Conservation (phyloP, 495 filamentous ascomycete genomes). For the Astrothelium macrocarpum region DNA sequence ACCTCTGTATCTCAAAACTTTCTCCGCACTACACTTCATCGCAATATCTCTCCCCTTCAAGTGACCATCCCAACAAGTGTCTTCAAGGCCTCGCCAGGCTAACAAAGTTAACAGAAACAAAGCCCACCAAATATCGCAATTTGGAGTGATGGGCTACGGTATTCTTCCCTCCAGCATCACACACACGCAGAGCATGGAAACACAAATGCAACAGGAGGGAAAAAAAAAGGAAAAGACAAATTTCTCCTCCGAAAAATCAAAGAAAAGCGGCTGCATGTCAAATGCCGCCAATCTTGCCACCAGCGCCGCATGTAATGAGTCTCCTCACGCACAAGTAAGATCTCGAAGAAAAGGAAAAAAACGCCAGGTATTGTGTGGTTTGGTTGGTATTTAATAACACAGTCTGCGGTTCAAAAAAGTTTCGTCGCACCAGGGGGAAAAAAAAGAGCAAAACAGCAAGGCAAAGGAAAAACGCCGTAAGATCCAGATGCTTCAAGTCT, state of each 20-base stretch:
- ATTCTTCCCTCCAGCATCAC: neutral
- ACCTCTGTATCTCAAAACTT: neutral
- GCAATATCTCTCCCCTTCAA: neutral
- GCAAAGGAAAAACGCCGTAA: neutral
- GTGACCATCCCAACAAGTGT: neutral
- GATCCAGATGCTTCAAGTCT: neutral
- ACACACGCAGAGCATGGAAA: neutral
- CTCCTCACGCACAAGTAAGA: neutral
- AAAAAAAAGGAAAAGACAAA: slow-evolving; percentile 4
- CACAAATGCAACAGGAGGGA: slow-evolving; percentile 1
- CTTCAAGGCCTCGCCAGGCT: neutral
- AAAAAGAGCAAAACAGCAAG: neutral
- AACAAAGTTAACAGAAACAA: neutral
- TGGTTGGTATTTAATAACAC: neutral
- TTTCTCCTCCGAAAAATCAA: slow-evolving; percentile 14
- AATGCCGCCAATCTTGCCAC: neutral
- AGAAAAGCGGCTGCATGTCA: slow-evolving; percentile 16
- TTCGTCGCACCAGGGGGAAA: neutral
- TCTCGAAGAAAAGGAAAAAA: neutral
- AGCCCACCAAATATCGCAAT: neutral
- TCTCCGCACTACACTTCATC: neutral
- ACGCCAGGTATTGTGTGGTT: neutral
- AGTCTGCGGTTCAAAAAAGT: neutral
- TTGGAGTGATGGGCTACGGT: neutral
- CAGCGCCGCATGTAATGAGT: slow-evolving; percentile 4